Evolutionary conservation across 805 yeast species (phyloP).

Genomic region (Metschnikowia koreensis): DNA sequence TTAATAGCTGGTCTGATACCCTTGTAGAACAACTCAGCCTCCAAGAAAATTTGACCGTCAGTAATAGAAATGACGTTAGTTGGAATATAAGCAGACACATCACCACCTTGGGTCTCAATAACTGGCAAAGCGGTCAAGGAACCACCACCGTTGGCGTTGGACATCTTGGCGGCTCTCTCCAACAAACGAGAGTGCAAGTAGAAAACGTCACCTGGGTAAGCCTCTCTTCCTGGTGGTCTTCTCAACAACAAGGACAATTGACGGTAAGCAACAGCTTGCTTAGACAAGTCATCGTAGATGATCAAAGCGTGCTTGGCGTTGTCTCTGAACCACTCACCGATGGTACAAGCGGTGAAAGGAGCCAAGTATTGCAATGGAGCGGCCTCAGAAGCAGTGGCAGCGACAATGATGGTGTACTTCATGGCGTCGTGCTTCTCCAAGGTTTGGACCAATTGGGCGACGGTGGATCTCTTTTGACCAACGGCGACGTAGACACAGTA

Average conservation of each 20-base stretch:
- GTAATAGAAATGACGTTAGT: constrained; percentile 95
- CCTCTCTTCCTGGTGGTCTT: constrained; percentile 97
- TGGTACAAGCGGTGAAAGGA: constrained; percentile 99
- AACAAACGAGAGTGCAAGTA: constrained; percentile 92
- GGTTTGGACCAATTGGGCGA: constrained; percentile 98
- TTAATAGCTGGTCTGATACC: constrained; percentile 99
- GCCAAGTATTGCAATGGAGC: constrained; percentile 99
- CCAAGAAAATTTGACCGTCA: constrained; percentile 97
- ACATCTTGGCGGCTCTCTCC: constrained; percentile 98
- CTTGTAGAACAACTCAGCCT: constrained; percentile 99
- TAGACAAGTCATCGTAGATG: constrained; percentile 96
- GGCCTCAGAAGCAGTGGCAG: constrained; percentile 99
- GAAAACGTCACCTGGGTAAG: constrained; percentile 96
- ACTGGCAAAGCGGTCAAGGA: constrained; percentile 94
- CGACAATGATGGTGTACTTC: constrained; percentile 96
- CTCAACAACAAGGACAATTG: constrained; percentile 96
- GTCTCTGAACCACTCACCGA: constrained; percentile 99
- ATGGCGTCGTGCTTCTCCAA: constrained; percentile 97
- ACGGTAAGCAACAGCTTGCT: constrained; percentile 99
- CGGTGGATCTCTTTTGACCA: constrained; percentile 99
- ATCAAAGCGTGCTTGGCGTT: constrained; percentile 97
- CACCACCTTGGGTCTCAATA: constrained; percentile 99
- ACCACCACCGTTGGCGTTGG: constrained; percentile 85
- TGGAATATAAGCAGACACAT: constrained; percentile 96
- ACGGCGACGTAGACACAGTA: constrained; percentile 99